Evolutionary conservation across 129 eudicot species (phyloP), one percentile per base, ranked within the genome.

Genomic region (Helichrysum umbraculigerum): DNA sequence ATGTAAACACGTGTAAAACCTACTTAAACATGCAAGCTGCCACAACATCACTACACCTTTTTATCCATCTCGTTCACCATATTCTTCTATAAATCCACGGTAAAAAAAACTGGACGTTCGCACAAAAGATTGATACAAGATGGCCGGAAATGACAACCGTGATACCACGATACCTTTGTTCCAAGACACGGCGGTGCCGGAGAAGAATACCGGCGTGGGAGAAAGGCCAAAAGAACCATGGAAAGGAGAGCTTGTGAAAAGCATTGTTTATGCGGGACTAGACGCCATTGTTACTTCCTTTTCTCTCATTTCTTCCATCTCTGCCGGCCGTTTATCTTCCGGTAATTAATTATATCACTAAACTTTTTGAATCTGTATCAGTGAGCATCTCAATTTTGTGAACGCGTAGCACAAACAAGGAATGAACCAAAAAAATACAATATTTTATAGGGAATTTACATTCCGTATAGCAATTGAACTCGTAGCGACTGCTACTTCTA

Each of bases 221-320:
- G 71, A 37, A 54, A 50, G 88, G 19, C 90, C 90, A 2, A 89
- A 76, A 59, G 86, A 82, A 73, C 94, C 94, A n/a, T 91, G 97
- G 97, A 86, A 85, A 76, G 97, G 94, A 59, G 97, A 88, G 37
- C 83, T 80, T 32, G 97, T 84, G 56, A 91, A 81, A 88, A 91
- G 97, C 84, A 84, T 91, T 34, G 90, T 91, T 10, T 88, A 91
- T 21, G 91, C 91, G 0, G 97, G 97, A 65, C 81, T 91, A 30
- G 91, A 91, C 37, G 93, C 94, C 21, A 91, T 91, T 28, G 72
- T 91, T 41, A 91, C 97, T 20, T 88, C 88, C 1, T 91, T 91
- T 68, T 91, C 94, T 28, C 95, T 91, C 71, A 91, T 91, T 29
- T 88, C 97, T 9, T 91, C 97, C 32, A 88, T 91, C 78, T 88